Percentiles rank a stretch among this genome's conserved stretches.
phyloP scores from a whole-genome alignment of 2,329 filamentous ascomycete species.

The Chalara sp. region DNA sequence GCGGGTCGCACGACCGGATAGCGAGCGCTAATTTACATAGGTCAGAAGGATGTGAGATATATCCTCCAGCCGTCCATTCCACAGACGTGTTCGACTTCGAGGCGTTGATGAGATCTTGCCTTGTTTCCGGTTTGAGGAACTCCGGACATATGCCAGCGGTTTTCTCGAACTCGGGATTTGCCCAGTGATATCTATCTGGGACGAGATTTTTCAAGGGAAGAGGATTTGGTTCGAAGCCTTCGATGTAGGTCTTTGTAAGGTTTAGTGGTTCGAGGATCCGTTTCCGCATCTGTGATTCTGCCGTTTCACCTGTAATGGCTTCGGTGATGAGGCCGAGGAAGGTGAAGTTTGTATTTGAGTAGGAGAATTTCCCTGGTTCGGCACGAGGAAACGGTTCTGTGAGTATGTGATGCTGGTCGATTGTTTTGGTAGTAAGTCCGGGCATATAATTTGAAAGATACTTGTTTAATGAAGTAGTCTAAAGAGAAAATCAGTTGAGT shows the following conservation, averaged over 20 bases:
- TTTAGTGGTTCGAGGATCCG: constrained; percentile 5
- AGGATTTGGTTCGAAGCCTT: constrained; percentile 5
- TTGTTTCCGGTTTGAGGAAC: not conserved
- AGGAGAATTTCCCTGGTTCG: constrained; percentile 2
- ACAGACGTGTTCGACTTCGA: constrained; percentile 9
- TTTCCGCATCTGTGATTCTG: constrained; percentile 6
- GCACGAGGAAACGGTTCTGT: not conserved
- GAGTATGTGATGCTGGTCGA: not conserved
- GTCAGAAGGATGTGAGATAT: constrained; percentile 8
- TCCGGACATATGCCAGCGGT: constrained; percentile 7
- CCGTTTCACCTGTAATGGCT: constrained; percentile 3
- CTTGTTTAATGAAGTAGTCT: constrained; percentile 94
- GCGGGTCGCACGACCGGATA: constrained; percentile 6
- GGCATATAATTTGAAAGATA: constrained; percentile 92
- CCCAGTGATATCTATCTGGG: constrained; percentile 11
- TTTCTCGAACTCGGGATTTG: constrained; percentile 4
- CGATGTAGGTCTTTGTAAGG: constrained; percentile 8
- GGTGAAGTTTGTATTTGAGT: constrained; percentile 6
- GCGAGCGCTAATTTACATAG: constrained; percentile 8
- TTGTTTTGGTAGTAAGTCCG: constrained; percentile 77
- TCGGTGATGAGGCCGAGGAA: constrained; percentile 9
- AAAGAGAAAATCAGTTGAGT: constrained; percentile 19
- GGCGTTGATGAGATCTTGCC: constrained; percentile 5
- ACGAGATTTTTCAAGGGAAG: not conserved
- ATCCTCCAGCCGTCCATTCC: constrained; percentile 10